Conservation (phyloP, 495 filamentous ascomycete genomes). For the Gamarada debralockiae region DNA sequence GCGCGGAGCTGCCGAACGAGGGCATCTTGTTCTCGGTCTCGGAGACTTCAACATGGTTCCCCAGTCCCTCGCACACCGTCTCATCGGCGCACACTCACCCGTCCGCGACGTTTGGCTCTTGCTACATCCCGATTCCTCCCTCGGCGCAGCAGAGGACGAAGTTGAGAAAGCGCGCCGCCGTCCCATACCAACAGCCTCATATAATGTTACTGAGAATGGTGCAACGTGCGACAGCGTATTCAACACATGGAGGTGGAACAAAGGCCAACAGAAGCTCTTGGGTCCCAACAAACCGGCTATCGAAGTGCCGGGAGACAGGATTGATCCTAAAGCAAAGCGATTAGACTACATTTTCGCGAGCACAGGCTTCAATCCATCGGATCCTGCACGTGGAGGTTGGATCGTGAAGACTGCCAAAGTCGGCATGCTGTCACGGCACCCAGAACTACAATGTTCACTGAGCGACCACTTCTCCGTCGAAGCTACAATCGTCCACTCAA, state of each 20-base stretch:
- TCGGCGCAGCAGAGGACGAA: conserved; percentile 63
- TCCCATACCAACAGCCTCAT: conserved; percentile 62
- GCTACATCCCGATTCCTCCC: conserved; percentile 72
- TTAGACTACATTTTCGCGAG: conserved; percentile 94
- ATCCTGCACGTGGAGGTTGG: conserved; percentile 45
- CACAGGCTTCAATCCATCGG: conserved; percentile 12
- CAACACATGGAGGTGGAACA: conserved; percentile 93
- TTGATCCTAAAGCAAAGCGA: conserved; percentile 72
- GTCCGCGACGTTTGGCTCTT: conserved; percentile 80
- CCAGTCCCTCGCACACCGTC: conserved; percentile 75
- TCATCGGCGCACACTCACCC: conserved; percentile 75
- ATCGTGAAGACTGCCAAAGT: conserved; percentile 63
- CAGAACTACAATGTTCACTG: conserved; percentile 73
- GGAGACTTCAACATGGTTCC: conserved; percentile 98
- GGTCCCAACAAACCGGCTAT: conserved; percentile 31
- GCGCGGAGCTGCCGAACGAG: conserved; percentile 76
- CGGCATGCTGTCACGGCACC: conserved; percentile 81
- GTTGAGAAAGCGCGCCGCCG: conserved; percentile 54
- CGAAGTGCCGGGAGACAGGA: conserved; percentile 47
- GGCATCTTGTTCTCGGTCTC: conserved; percentile 77
- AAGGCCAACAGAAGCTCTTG: conserved; percentile 51
- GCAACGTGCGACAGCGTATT: conserved; percentile 79
- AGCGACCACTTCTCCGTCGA: conserved; percentile 93
- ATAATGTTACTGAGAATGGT: conserved; percentile 76
- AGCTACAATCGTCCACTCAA: conserved; percentile 51